A percentile compares a stretch with the other conserved stretches of the same genome.
Conservation (phyloP, 2,329 filamentous ascomycete species). For the Penicillium thymicola region DNA sequence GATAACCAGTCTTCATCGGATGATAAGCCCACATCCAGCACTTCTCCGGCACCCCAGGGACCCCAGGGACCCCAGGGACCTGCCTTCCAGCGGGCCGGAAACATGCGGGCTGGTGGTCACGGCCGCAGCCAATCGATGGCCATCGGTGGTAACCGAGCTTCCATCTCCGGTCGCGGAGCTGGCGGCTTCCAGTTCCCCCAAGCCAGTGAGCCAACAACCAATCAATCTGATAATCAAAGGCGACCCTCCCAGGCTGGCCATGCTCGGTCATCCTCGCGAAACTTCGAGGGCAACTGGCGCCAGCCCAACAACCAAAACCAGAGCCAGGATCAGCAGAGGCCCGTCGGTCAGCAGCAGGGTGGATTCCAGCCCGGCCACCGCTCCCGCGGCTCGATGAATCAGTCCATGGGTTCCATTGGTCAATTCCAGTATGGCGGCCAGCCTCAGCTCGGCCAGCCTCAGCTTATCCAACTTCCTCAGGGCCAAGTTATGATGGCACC, state of each 20-base stretch:
- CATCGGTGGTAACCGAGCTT: conserved; percentile 64
- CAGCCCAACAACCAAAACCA: conserved; percentile 62
- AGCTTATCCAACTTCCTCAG: conserved; percentile 78
- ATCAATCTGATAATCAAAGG: conserved; percentile 64
- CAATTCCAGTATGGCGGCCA: conserved; percentile 74
- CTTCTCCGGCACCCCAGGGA: conserved; percentile 55
- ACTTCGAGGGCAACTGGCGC: conserved; percentile 98
- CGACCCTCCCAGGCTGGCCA: conserved; percentile 73
- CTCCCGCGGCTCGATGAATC: conserved; percentile 76
- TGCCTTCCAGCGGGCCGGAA: conserved; percentile 67
- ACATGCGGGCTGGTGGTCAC: conserved; percentile 79
- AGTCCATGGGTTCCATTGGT: conserved; percentile 78
- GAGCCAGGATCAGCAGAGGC: conserved; percentile 51
- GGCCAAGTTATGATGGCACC: conserved; percentile 81
- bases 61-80: conserved; percentile 60
- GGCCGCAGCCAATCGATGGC: conserved; percentile 50
- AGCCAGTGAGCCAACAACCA: conserved; percentile 52
- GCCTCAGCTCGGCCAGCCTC: conserved; percentile 61
- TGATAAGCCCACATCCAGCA: conserved; percentile 39
- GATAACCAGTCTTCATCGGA: conserved; percentile 57
- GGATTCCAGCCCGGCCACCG: conserved; percentile 93
- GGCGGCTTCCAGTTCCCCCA: conserved; percentile 70
- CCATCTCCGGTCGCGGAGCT: conserved; percentile 60
- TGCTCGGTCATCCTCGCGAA: conserved; percentile 77
- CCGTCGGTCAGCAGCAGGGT: conserved; percentile 65